These are phyloP conservation scores for Pilasporangium apinafurcum DNA, from an alignment of 352 stramenopile genomes.

Conservation along the genomic window DNA sequence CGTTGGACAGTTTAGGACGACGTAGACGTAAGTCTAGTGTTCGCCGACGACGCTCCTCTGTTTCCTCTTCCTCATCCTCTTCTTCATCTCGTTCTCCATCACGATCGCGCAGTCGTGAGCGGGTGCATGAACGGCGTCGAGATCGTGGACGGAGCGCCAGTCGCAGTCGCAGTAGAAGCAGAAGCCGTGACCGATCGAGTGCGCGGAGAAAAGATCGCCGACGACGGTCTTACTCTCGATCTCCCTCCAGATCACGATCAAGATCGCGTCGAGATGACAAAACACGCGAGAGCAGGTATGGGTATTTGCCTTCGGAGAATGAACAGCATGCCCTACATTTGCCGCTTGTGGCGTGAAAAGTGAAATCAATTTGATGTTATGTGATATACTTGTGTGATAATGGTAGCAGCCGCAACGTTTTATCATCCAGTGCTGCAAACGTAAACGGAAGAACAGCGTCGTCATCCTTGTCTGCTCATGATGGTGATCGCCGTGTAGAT, in stretches of 20 bases:
- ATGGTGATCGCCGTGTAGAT: no score
- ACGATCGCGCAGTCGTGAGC: constrained; percentile 12
- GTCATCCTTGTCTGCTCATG: no score
- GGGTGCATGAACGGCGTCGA: no score
- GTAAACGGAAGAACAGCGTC: no score
- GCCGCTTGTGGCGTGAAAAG: no score
- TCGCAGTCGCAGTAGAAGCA: constrained; percentile 18
- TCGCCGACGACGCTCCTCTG: no score
- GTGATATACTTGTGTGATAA: background rate
- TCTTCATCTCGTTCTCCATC: no score
- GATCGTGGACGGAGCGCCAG: constrained; percentile 16
- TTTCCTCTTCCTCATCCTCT: no score
- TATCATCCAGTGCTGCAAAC: background rate
- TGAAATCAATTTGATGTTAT: no score
- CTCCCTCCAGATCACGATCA: constrained; percentile 12
- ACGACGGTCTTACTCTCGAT: constrained; percentile 9
- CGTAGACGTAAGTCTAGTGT: no score
- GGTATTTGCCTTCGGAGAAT: background rate
- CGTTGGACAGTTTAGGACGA: no score
- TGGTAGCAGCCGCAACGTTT: background rate
- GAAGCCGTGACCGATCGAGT: constrained; percentile 8
- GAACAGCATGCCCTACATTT: background rate
- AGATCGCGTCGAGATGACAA: constrained; percentile 4
- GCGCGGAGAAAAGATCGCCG: constrained; percentile 10
- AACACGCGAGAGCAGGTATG: constrained; percentile 3